Evolutionary conservation across 768 basidiomycete genomes (phyloP), one percentile per base, ranked within the genome.

Genomic region (Rhizopogon rudus): DNA sequence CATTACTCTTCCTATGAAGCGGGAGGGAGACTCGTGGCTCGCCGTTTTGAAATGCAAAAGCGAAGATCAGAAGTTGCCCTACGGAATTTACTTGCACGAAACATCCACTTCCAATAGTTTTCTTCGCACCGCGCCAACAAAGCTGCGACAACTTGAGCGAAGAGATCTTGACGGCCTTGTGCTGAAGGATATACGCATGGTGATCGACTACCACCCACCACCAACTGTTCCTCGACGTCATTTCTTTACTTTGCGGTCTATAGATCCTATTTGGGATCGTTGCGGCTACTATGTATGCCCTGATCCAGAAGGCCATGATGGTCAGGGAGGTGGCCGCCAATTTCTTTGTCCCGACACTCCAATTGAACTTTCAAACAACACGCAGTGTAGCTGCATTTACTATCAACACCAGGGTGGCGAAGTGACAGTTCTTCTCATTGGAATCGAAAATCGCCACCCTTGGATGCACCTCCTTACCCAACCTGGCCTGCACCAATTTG

Each of bases 1-100:
- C 33, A 56, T 56, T 9, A 53, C 51, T 28, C 51, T 56, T 33
- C 51, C 55, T 14, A 56, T 56, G 50, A 55, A 55, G 39, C 8
- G 0, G 17, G 33, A 33, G 6, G n/a, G 35, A 12, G 33, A 31
- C 12, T 25, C 13, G 20, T 55, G 42, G 17, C 41, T 57, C n/a
- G 57, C 57, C 14, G 52, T 50, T 45, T 22, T 57, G n/a, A 31
- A 31, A 42, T 55, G 57, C 28, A 17, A 40, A 51, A 17, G 5
- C 5, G 14, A 22, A 49, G 20, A 37, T 8, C 33, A 49, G 20
- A 8, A 49, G 0, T 37, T 37, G 20, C 35, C 35, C 9, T 49
- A 16, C 14, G 48, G 48, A 20, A 49, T 49, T 20, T 49, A 22
- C 48, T 37, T 49, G 35, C 35, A 10, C 22, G 33, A 49, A 22